Percentiles rank a stretch among this genome's conserved stretches.
Conservation (phyloP, 352 stramenopile species). For the Blastocystis sp. region DNA sequence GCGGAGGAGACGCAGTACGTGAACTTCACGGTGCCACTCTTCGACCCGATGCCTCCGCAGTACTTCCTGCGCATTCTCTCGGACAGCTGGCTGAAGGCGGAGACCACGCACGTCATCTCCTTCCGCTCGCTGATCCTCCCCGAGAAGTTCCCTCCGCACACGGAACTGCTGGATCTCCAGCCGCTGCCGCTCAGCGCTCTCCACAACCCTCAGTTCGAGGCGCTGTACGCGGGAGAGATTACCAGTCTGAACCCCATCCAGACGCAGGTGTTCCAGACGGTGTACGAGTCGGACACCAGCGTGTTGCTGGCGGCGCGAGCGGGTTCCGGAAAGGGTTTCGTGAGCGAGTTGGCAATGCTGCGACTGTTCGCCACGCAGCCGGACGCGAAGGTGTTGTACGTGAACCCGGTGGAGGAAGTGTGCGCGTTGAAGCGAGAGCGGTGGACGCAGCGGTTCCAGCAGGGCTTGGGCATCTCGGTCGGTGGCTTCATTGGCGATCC, state of each 20-base stretch:
- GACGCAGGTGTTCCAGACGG: slow-evolving; percentile 86
- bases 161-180: slow-evolving; percentile 91
- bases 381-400: slow-evolving; percentile 63
- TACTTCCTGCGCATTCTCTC: slow-evolving; percentile 94
- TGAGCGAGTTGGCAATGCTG: slow-evolving; percentile 87
- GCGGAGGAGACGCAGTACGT: slow-evolving; percentile 69
- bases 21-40: slow-evolving; percentile 90
- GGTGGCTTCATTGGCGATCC: slow-evolving; percentile 83
- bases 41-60: slow-evolving; percentile 88
- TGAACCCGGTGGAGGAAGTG: slow-evolving; percentile 71
- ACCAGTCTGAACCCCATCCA: slow-evolving; percentile 95
- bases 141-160: slow-evolving; percentile 89
- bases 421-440: slow-evolving; percentile 68
- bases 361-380: slow-evolving; percentile 70
- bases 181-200: slow-evolving; percentile 75
- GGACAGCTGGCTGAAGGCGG: slow-evolving; percentile 93
- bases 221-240: slow-evolving; percentile 63
- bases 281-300: slow-evolving; percentile 86
- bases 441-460: slow-evolving; percentile 61
- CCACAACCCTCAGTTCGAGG: slow-evolving; percentile 31
- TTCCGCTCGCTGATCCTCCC: slow-evolving; percentile 96
- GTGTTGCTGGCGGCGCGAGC: slow-evolving; percentile 83
- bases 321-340: slow-evolving; percentile 82
- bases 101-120: slow-evolving; percentile 84
- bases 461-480: slow-evolving; percentile 70